phyloP scores from a whole-genome alignment of 2,329 filamentous ascomycete genomes.

The Trichophyton verrucosum region DNA sequence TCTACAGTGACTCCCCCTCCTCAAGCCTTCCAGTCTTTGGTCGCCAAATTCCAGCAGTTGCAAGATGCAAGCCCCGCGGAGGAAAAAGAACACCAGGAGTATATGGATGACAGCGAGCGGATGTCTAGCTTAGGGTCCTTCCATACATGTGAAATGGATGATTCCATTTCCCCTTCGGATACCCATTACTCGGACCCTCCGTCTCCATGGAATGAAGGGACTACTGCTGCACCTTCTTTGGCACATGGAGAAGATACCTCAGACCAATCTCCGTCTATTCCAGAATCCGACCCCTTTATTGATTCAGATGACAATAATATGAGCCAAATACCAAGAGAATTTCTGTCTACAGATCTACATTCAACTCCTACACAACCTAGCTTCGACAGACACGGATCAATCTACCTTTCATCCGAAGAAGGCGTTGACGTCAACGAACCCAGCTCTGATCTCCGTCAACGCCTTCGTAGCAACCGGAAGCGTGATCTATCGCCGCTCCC shows the following conservation, averaged over 20 bases:
- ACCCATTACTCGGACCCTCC: background rate
- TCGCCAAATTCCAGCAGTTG: constrained; percentile 26
- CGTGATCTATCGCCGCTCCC: constrained; percentile 56
- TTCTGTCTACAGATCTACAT: background rate
- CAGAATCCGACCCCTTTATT: background rate
- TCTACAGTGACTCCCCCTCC: constrained; percentile 19
- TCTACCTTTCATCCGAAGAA: background rate
- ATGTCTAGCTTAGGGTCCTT: constrained; percentile 34
- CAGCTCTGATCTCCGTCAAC: constrained; percentile 36
- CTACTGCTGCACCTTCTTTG: background rate
- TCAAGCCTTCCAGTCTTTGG: constrained; percentile 26
- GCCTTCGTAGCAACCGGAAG: constrained; percentile 43
- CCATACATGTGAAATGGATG: constrained; percentile 21
- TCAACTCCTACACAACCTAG: background rate
- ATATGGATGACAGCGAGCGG: constrained; percentile 19
- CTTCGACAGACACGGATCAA: background rate
- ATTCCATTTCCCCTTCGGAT: background rate
- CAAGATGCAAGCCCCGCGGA: constrained; percentile 18
- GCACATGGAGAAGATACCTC: background rate
- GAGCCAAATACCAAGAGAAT: background rate
- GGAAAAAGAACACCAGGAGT: constrained; percentile 16
- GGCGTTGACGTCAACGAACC: constrained; percentile 16
- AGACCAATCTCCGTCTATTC: background rate
- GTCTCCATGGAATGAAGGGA: background rate
- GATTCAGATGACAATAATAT: background rate